Evolutionary conservation across 1,284 basidiomycete species (phyloP).

Genomic region (Blastosporella zonata): DNA sequence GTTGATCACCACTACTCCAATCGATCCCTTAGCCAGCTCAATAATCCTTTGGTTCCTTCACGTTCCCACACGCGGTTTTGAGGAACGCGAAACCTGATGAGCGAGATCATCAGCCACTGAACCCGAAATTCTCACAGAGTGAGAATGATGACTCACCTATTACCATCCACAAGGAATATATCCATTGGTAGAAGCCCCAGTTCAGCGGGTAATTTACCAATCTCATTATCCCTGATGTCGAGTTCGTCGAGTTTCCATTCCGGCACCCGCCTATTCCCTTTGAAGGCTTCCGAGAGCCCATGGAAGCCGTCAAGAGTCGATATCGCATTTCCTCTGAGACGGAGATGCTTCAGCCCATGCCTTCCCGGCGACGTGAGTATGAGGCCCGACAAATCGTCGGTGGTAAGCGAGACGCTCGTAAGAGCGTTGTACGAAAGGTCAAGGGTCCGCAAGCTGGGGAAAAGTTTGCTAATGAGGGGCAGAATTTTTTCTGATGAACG

Average conservation of each 20-base stretch:
- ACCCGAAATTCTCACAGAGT: not conserved
- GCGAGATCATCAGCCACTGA: constrained; percentile 9
- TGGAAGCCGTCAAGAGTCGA: constrained; percentile 59
- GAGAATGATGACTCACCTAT: constrained; percentile 55
- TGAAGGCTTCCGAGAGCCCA: constrained; percentile 56
- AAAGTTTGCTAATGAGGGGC: constrained; percentile 55
- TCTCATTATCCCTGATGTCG: constrained; percentile 76
- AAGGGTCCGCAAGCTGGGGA: constrained; percentile 63
- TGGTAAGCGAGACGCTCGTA: constrained; percentile 48
- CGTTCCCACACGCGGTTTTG: constrained; percentile 77
- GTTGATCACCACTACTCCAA: constrained; percentile 44
- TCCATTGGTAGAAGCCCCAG: constrained; percentile 73
- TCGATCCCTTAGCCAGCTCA: constrained; percentile 71
- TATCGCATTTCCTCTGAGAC: constrained; percentile 65
- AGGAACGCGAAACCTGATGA: constrained; percentile 71
- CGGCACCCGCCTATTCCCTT: constrained; percentile 55
- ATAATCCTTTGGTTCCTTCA: constrained; percentile 76
- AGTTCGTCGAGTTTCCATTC: constrained; percentile 76
- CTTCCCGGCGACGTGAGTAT: constrained; percentile 45
- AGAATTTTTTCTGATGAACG: constrained; percentile 52
- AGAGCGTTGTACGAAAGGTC: constrained; percentile 74
- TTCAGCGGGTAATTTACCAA: constrained; percentile 61
- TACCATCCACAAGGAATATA: constrained; percentile 80
- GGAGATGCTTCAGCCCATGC: constrained; percentile 60
- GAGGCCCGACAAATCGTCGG: constrained; percentile 43